Evolutionary conservation across 148 eudicot genomes (phyloP), one percentile per base, ranked within the genome.

Genomic region (Diospyros lotus): DNA sequence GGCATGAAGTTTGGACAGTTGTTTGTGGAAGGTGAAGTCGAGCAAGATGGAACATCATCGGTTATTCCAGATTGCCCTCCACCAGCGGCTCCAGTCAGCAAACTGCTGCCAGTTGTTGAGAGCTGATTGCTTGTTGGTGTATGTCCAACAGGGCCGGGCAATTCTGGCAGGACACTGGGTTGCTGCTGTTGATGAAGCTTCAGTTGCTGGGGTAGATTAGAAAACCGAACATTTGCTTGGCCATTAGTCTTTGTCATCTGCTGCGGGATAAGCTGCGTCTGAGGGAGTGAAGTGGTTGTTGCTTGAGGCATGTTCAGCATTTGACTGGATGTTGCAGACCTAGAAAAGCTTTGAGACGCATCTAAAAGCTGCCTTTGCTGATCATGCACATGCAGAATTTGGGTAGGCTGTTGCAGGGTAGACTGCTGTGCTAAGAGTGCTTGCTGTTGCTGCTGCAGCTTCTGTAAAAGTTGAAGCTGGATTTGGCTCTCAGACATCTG

Each of bases 11-110:
- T 84, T 2, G 87, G 80, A 69, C 86, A 82, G 76, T 94, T 88
- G 76, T 91, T 91, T n/a, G 89, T 86, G 65, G 96, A 91, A 71
- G 94, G 98, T 51, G 98, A 93, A 41, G 98, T 88, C 11, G 96
- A 89, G 78, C 96, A 89, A 58, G 98, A 91, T 38, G 98, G 94
- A 74, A 87, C 77, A 15, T 93, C 96, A 60, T 88, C 97, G 46
- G 93, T 87, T 12, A 89, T 68, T 18, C 75, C 89, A 75, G 97
- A 89, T 42, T 77, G 89, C 58, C 84, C 86, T 63, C 82, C 93
- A 80, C 79, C 84, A 51, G 86, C 80, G 66, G 82, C 87, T 52
- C 86, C 88, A 8, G 84, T 77, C 69, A 88, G 80, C 59, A 70
- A 81, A 80, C 84, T 82, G 76, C 84, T 82, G 55, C 90, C 87